phyloP scores from a whole-genome alignment of 2,329 filamentous ascomycete species.

The Monilinia vaccinii-corymbosi region DNA sequence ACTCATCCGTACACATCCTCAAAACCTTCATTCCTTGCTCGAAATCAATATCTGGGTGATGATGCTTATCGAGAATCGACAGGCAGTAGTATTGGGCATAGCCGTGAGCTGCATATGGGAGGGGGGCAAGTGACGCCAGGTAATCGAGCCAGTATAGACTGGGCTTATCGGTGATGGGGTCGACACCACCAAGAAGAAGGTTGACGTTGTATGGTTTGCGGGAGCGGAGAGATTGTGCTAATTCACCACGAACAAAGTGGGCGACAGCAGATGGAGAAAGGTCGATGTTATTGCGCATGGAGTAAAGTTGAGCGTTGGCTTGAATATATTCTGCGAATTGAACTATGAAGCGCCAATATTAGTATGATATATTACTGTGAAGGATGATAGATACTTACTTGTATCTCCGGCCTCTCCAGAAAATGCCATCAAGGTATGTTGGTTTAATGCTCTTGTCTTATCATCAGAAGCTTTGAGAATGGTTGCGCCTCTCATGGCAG shows the following conservation, averaged over 20 bases:
- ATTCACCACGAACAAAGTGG: constrained; percentile 87
- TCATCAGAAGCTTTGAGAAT: constrained; percentile 93
- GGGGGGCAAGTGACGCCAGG: constrained; percentile 74
- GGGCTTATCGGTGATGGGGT: constrained; percentile 84
- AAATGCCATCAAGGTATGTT: constrained; percentile 90
- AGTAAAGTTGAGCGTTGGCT: constrained; percentile 96
- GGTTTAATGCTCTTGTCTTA: constrained; percentile 89
- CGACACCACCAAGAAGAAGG: constrained; percentile 85
- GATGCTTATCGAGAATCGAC: constrained; percentile 95
- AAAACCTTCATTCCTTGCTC: constrained; percentile 88
- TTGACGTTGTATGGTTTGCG: constrained; percentile 96
- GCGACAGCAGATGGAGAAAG: constrained; percentile 83
- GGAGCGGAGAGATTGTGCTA: constrained; percentile 82
- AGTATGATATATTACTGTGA: constrained; percentile 4
- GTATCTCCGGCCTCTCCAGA: constrained; percentile 95
- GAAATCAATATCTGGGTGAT: constrained; percentile 85
- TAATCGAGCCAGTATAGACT: constrained; percentile 97
- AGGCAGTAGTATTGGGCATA: constrained; percentile 99
- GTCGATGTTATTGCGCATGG: constrained; percentile 94
- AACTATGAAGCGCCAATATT: constrained; percentile 43
- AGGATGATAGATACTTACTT: constrained; percentile 41
- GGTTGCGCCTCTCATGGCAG: constrained; percentile 93
- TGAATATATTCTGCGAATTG: constrained; percentile 99
- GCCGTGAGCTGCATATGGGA: constrained; percentile 94
- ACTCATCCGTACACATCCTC: constrained; percentile 89